These are phyloP conservation scores for Psilocybe sp. DNA, from an alignment of 768 basidiomycete genomes.

Conservation along the genomic window DNA sequence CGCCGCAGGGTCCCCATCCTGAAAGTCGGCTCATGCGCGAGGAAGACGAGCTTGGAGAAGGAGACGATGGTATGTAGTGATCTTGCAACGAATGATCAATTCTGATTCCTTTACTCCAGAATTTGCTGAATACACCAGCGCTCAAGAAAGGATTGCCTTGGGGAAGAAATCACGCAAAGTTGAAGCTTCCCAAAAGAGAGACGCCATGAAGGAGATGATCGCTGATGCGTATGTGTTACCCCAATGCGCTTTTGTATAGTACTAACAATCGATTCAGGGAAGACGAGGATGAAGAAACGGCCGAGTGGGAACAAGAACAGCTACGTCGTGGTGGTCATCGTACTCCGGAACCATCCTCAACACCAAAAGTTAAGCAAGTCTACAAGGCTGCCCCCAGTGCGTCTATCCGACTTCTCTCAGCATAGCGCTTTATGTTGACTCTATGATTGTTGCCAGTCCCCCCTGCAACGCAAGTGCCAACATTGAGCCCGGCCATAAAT, in stretches of 20 bases:
- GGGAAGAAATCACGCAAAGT: constrained; percentile 78
- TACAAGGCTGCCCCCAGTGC: constrained; percentile 76
- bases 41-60: constrained; percentile 86
- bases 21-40: constrained; percentile 80
- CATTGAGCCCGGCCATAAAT: constrained; percentile 55
- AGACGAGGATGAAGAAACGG: constrained; percentile 81
- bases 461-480: constrained; percentile 56
- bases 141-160: constrained; percentile 81
- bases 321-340: constrained; percentile 69
- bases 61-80: constrained; percentile 68
- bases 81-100: neutral
- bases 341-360: constrained; percentile 31
- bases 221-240: constrained; percentile 63
- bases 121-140: constrained; percentile 84
- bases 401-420: constrained; percentile 12
- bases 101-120: constrained; percentile 39
- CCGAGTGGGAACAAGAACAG: constrained; percentile 86
- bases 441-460: constrained; percentile 51
- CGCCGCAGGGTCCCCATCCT: constrained; percentile 73
- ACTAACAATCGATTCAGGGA: constrained; percentile 38
- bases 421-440: constrained; percentile 5
- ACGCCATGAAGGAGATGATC: constrained; percentile 78
- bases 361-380: constrained; percentile 43
- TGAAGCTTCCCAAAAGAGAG: constrained; percentile 64
- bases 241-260: neutral